Base-by-base conservation (phyloP, 768 basidiomycete genomes). In the Xerocomus brunneocitrinus region DNA sequence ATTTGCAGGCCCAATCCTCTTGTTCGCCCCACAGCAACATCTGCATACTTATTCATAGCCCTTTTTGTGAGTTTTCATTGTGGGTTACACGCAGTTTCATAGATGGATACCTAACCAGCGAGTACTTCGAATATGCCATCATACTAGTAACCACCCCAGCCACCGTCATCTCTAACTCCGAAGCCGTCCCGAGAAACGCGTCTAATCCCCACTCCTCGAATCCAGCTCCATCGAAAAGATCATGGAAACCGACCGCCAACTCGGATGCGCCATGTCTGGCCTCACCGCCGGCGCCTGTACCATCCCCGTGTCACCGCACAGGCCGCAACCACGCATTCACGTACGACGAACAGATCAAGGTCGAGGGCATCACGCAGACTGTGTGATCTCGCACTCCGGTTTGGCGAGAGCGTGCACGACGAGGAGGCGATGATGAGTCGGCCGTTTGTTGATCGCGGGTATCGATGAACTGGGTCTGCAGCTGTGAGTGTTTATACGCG, bases 381-480 rank as follows among this genome's bases (percentile, higher is more conserved):
- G 42, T 97, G 95, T 71, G 97, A 98, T 77, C 77, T 99, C 52
- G 97, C 97, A 4, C 74, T 99, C 67, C 76, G 95, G 62, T 99
- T 99, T 59, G 97, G 97, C 58, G 97, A 98, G 83, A 95, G 94
- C 74, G 94, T 98, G 58, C 93, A 98, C 64, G 94, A 98, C 67
- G 95, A 97, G 72, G 95, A 97, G 68, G 95, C 95, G 5, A 87
- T 95, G 87, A 98, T 98, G 95, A 97, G 94, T 73, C 79, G 97
- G 62, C 97, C 97, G 49, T 99, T 99, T 74, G 59, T 74, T 98
- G 62, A 95, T 99, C 73, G 97, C 94, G n/a, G 97, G 97, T 22
- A 81, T 94, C 57, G 95, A 99, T 67, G 94, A 98, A 72, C 75
- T 87, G 47, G 97, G 97, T 8, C 95, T 95, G 36, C 95, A 98